Conservation (phyloP, 208 protist species). For the Phytomonas sp. region DNA sequence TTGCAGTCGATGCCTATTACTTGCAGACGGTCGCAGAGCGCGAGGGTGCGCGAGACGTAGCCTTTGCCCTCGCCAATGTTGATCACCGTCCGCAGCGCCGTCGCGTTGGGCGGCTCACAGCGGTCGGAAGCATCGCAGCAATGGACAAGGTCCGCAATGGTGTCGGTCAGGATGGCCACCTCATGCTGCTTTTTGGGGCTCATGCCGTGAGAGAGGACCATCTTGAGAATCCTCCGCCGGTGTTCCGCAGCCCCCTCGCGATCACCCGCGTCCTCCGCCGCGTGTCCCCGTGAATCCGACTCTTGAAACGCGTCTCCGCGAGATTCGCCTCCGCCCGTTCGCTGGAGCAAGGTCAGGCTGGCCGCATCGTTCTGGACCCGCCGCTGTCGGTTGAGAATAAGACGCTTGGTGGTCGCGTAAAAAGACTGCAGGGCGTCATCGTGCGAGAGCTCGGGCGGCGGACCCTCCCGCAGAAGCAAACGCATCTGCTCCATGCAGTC, state of each 20-base stretch:
- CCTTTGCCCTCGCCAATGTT: conserved; percentile 90
- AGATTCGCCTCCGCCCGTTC: too few relatives aligned
- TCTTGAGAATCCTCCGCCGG: conserved; percentile 30
- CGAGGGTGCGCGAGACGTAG: conserved; percentile 74
- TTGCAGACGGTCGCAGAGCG: conserved; percentile 69
- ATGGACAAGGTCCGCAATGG: conserved; percentile 43
- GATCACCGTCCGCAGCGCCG: conserved; percentile 46
- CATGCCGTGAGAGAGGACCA: conserved; percentile 68
- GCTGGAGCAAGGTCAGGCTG: conserved; percentile 22
- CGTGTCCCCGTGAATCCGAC: background rate
- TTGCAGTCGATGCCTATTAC: conserved; percentile 88
- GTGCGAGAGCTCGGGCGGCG: conserved; percentile 14
- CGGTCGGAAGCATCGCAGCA: conserved; percentile 18
- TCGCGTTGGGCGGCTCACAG: background rate
- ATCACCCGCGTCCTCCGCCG: background rate
- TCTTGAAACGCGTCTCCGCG: too few relatives aligned
- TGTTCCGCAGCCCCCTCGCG: background rate
- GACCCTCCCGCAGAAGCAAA: conserved; percentile 35
- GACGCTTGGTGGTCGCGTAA: conserved; percentile 16
- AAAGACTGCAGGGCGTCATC: conserved; percentile 17
- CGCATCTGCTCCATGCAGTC: conserved; percentile 27
- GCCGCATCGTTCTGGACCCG: conserved; percentile 39
- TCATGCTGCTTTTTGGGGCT: conserved; percentile 84
- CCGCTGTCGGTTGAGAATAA: conserved; percentile 30
- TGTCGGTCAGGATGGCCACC: conserved; percentile 68